Base-by-base conservation (phyloP, 257 asterid genomes). In the Nyctanthes arbortristis region DNA sequence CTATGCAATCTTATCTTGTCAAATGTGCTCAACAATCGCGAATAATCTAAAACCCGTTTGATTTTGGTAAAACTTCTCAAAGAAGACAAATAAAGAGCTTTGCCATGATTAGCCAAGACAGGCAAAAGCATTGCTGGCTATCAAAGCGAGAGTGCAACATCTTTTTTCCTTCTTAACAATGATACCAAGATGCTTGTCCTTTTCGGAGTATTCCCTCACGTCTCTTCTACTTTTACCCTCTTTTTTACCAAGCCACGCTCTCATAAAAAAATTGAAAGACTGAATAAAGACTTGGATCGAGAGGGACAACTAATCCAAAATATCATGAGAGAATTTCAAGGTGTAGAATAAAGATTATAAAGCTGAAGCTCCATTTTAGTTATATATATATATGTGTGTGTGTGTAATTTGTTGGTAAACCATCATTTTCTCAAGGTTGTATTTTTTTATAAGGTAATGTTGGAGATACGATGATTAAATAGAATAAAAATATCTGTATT, bases 71-170 rank as follows among this genome's bases (percentile, higher is more conserved):
- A 69, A 78, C 83, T 75, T 81, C 54, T 64, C 64, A 30, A 52
- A 74, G 82, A 81, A 77, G 85, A 78, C 71, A 71, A 37, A 54
- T 28, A 28, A 16, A 60, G 74, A 78, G 57, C 54, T 52, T 68
- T 65, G 62, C 35, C 66, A 66, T 72, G 80, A 81, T 71, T 71
- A 70, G 68, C 78, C 63, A 63, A 64, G 61, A 65, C 80, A 20
- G 75, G 75, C 30, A 45, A 77, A 74, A 68, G 72, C 47, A 57
- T 75, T 39, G 55, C 40, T 63, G 66, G 55, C 75, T 54, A 64
- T 27, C 56, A 79, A 80, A 69, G 74, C 72, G 28, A 69, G 65
- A 75, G 31, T 60, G 66, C 28, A 55, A 61, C 72, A 9, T 45
- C 63, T 20, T 75, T 79, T n/a, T 68, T 34, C 24, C 14, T 58